A percentile compares a stretch with the other conserved stretches of the same genome.
These are phyloP conservation scores for Rubroboletus satanas DNA, from an alignment of 768 basidiomycete species.

Conservation along the genomic window DNA sequence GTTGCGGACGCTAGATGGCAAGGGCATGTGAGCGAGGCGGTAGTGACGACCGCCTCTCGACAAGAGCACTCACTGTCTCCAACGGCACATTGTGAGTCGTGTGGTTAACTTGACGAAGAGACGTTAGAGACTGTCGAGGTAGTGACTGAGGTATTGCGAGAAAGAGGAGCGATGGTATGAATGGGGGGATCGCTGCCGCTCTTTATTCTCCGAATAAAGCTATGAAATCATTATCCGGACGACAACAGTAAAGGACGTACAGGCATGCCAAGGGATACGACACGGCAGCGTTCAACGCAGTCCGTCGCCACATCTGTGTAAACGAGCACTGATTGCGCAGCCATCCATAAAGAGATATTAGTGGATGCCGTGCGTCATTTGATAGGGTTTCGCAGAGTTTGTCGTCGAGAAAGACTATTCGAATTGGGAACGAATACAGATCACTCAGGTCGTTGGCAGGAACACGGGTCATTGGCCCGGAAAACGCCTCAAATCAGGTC, in stretches of 20 bases:
- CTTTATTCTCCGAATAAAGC: conserved; percentile 27
- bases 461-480: conserved; percentile 18
- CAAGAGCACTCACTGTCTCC: conserved; percentile 45
- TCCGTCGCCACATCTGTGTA: conserved; percentile 21
- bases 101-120: background rate
- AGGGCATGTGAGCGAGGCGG: background rate
- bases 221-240: conserved; percentile 25
- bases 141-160: conserved; percentile 1
- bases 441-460: conserved; percentile 12
- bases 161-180: conserved; percentile 6
- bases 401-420: conserved; percentile 38
- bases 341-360: conserved; percentile 23
- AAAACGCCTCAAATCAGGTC: conserved; percentile 18
- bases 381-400: conserved; percentile 34
- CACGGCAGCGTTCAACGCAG: conserved; percentile 23
- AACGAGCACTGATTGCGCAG: conserved; percentile 29
- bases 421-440: conserved; percentile 24
- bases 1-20: conserved; percentile 39
- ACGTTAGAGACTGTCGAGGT: conserved; percentile 1
- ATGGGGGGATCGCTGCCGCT: conserved; percentile 10
- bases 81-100: conserved; percentile 44
- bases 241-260: conserved; percentile 18
- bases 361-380: conserved; percentile 32
- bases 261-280: conserved; percentile 18
- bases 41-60: background rate